These are phyloP conservation scores for Megacollybia marginata DNA, from an alignment of 768 basidiomycete genomes.

Conservation along the genomic window DNA sequence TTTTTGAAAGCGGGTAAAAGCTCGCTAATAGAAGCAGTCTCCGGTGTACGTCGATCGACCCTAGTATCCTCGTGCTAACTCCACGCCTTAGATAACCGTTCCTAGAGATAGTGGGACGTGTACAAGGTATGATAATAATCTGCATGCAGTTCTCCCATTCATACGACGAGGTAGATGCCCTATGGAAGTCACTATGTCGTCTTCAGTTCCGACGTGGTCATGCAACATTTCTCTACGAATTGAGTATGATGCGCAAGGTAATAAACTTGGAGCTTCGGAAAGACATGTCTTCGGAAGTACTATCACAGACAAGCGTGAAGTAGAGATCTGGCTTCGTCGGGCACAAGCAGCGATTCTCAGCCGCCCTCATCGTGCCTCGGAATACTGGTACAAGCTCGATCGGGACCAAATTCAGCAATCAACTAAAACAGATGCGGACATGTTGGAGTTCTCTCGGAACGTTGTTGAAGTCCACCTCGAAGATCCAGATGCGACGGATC, in stretches of 20 bases:
- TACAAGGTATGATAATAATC: slow-evolving; percentile 33
- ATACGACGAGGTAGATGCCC: slow-evolving; percentile 32
- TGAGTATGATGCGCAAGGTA: slow-evolving; percentile 22
- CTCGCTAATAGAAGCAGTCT: slow-evolving; percentile 51
- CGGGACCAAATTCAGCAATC: slow-evolving; percentile 10
- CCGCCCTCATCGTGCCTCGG: slow-evolving; percentile 22
- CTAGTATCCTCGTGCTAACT: neutral
- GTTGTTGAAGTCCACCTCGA: slow-evolving; percentile 7
- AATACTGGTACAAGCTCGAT: slow-evolving; percentile 18
- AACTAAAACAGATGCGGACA: neutral
- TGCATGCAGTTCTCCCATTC: neutral
- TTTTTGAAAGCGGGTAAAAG: slow-evolving; percentile 44
- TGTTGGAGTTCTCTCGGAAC: slow-evolving; percentile 11
- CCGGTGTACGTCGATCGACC: slow-evolving; percentile 30
- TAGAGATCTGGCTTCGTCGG: slow-evolving; percentile 49
- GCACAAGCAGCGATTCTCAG: slow-evolving; percentile 55
- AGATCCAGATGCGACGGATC: slow-evolving; percentile 10
- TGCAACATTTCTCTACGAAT: slow-evolving; percentile 37
- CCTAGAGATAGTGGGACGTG: slow-evolving; percentile 58
- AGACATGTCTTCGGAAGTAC: slow-evolving; percentile 31
- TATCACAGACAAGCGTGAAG: slow-evolving; percentile 30
- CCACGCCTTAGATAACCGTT: slow-evolving; percentile 41
- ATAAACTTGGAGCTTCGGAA: slow-evolving; percentile 4
- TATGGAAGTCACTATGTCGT: slow-evolving; percentile 45
- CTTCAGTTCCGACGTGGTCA: slow-evolving; percentile 28